Percentiles rank a stretch among this genome's conserved stretches.
Evolutionary conservation across 78 protist species (phyloP).

Genomic region (Protostelium mycophagum): DNA sequence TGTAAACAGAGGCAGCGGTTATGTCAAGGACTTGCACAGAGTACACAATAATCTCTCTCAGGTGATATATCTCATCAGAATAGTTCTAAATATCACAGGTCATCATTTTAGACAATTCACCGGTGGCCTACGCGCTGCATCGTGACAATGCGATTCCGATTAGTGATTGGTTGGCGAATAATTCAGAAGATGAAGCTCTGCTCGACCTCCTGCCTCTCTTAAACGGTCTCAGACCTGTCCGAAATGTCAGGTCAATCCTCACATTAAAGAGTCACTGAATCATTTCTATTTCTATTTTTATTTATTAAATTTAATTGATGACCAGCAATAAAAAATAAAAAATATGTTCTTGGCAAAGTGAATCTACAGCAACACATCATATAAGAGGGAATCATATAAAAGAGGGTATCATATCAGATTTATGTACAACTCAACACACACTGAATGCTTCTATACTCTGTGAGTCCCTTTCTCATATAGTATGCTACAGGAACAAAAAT

Average conservation of each 20-base stretch:
- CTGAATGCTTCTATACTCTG: too few species aligned
- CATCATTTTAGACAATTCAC: conserved; percentile 78
- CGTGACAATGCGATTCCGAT: conserved; percentile 76
- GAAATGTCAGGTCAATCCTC: conserved; percentile 72
- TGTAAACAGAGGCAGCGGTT: conserved; percentile 42
- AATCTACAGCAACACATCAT: too few species aligned
- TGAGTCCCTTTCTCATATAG: too few species aligned
- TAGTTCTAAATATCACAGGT: conserved; percentile 33
- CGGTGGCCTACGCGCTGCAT: conserved; percentile 55
- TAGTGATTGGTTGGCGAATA: conserved; percentile 57
- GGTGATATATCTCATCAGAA: conserved; percentile 34
- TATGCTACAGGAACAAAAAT: too few species aligned
- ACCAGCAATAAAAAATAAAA: too few species aligned
- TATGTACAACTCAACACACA: too few species aligned
- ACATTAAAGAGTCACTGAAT: conserved; percentile 10
- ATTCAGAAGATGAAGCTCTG: conserved; percentile 54
- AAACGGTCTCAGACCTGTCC: conserved; percentile 58
- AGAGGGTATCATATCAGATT: too few species aligned
- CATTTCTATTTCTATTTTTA: too few species aligned
- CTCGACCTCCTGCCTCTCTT: conserved; percentile 65
- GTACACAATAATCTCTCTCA: conserved; percentile 9
- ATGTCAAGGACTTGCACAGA: conserved; percentile 61
- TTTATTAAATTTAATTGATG: too few species aligned
- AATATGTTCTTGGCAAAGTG: too few species aligned
- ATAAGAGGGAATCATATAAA: too few species aligned